phyloP scores from a whole-genome alignment of 768 basidiomycete genomes.

The Crepidotus variabilis region DNA sequence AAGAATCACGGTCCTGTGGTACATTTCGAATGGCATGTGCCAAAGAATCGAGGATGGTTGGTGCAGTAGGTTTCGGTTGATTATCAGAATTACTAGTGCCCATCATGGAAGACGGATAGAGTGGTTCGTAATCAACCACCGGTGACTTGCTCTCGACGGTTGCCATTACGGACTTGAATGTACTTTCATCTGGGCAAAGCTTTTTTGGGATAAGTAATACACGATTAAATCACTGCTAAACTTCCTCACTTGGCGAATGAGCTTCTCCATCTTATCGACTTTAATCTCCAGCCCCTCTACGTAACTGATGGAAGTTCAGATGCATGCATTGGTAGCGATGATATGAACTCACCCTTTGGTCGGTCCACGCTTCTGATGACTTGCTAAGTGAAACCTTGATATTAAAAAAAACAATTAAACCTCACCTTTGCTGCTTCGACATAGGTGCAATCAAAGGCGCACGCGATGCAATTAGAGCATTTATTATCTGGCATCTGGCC shows the following conservation, averaged over 20 bases:
- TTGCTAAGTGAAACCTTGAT: neutral
- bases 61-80: neutral
- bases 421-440: constrained; percentile 65
- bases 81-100: constrained; percentile 1
- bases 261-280: constrained; percentile 57
- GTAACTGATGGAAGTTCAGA: constrained; percentile 31
- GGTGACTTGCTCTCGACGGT: constrained; percentile 22
- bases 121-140: constrained; percentile 15
- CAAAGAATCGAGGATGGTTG: constrained; percentile 21
- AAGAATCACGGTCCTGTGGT: constrained; percentile 12
- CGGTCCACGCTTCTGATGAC: constrained; percentile 50
- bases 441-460: constrained; percentile 65
- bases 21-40: constrained; percentile 30
- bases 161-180: constrained; percentile 52
- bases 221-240: neutral
- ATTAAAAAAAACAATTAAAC: constrained; percentile 11
- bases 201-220: constrained; percentile 18
- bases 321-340: neutral
- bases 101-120: constrained; percentile 19
- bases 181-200: constrained; percentile 64
- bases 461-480: constrained; percentile 68
- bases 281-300: constrained; percentile 61
- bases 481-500: constrained; percentile 61
- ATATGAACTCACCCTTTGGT: constrained; percentile 46
- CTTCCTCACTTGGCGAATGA: constrained; percentile 38